These are phyloP conservation scores for Malassezia yamatoensis DNA, from an alignment of 1,284 basidiomycete genomes.

Conservation along the genomic window DNA sequence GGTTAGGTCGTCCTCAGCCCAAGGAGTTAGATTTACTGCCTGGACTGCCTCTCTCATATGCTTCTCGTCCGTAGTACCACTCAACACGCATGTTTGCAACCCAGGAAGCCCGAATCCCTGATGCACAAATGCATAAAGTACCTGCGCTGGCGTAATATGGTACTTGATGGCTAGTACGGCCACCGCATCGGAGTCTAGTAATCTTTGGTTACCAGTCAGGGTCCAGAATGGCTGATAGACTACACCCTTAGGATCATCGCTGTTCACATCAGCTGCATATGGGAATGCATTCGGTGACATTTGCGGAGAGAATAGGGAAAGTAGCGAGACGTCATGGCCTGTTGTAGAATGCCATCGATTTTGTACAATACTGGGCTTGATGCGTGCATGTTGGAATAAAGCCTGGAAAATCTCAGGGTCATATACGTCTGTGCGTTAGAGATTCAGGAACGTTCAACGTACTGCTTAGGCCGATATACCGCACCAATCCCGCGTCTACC, in stretches of 20 bases:
- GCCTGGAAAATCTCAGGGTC: conserved; percentile 35
- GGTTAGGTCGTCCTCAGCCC: conserved; percentile 23
- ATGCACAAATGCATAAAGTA: conserved; percentile 32
- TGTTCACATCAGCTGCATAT: background rate
- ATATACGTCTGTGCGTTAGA: conserved; percentile 27
- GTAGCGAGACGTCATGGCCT: conserved; percentile 41
- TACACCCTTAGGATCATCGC: conserved; percentile 11
- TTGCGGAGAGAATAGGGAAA: conserved; percentile 28
- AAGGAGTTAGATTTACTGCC: conserved; percentile 7
- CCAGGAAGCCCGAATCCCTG: conserved; percentile 33
- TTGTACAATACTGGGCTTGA: conserved; percentile 32
- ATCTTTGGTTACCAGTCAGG: conserved; percentile 37
- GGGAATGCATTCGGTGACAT: conserved; percentile 37
- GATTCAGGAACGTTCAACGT: conserved; percentile 1
- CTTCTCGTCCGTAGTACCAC: conserved; percentile 26
- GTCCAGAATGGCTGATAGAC: conserved; percentile 44
- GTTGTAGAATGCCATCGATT: conserved; percentile 43
- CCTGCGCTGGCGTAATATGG: conserved; percentile 29
- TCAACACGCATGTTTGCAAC: conserved; percentile 27
- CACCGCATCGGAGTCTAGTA: conserved; percentile 24
- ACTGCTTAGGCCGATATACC: conserved; percentile 32
- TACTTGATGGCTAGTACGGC: conserved; percentile 19
- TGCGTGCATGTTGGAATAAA: conserved; percentile 21
- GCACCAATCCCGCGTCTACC: conserved; percentile 30
- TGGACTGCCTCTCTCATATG: conserved; percentile 39